phyloP scores from a whole-genome alignment of 2,329 filamentous ascomycete species.

The Alternaria infectoria region DNA sequence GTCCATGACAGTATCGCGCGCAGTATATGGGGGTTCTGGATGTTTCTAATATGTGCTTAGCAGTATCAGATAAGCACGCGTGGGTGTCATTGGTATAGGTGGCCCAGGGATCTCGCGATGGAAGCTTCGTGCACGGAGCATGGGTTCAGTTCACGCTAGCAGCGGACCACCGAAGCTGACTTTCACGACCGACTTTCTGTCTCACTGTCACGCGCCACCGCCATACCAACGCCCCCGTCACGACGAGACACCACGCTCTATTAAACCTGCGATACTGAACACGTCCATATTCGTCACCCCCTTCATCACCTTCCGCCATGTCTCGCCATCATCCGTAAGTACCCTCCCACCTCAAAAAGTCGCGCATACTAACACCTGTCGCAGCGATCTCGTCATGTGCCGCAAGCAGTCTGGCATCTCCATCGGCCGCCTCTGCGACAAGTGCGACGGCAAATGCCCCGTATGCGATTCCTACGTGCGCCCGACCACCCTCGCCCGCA shows the following conservation, averaged over 20 bases:
- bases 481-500: constrained; percentile 93
- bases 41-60: background rate
- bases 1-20: constrained; percentile 28
- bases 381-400: constrained; percentile 97
- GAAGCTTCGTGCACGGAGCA: constrained; percentile 37
- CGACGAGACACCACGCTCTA: background rate
- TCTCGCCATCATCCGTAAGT: constrained; percentile 91
- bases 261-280: background rate
- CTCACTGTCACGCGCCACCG: constrained; percentile 9
- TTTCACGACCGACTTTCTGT: constrained; percentile 9
- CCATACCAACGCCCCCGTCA: background rate
- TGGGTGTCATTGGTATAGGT: background rate
- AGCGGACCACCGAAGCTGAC: constrained; percentile 16
- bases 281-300: background rate
- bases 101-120: constrained; percentile 8
- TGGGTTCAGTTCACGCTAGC: constrained; percentile 19
- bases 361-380: constrained; percentile 11
- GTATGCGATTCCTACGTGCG: constrained; percentile 99
- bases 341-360: constrained; percentile 6
- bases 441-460: constrained; percentile 99
- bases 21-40: background rate
- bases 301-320: constrained; percentile 60
- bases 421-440: constrained; percentile 98
- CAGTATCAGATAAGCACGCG: background rate
- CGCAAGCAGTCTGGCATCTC: constrained; percentile 97